These are phyloP conservation scores for Pochonia chlamydosporia DNA, from an alignment of 2,329 filamentous ascomycete species.

Conservation along the genomic window DNA sequence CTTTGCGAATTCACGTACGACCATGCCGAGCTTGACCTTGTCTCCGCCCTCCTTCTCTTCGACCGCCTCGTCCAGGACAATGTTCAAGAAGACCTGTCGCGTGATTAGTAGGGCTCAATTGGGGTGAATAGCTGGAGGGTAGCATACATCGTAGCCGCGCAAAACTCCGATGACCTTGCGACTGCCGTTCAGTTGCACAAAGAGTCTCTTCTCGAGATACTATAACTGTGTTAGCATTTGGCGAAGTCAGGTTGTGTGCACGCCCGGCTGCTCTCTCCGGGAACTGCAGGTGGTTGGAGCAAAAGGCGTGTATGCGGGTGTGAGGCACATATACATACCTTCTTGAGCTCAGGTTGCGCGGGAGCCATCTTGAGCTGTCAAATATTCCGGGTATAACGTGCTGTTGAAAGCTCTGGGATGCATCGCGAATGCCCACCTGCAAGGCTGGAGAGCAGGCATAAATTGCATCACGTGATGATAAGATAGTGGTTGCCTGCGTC, in stretches of 20 bases:
- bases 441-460: conserved; percentile 17
- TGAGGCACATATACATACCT: conserved; percentile 49
- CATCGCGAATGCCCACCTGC: conserved; percentile 23
- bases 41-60: conserved; percentile 91
- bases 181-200: conserved; percentile 95
- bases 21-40: conserved; percentile 87
- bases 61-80: conserved; percentile 93
- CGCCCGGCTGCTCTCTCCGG: not conserved
- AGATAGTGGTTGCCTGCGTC: conserved; percentile 25
- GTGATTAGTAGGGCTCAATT: not conserved
- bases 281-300: not conserved
- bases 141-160: conserved; percentile 86
- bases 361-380: conserved; percentile 73
- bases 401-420: conserved; percentile 14
- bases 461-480: conserved; percentile 43
- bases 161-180: conserved; percentile 94
- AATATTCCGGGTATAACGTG: not conserved
- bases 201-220: conserved; percentile 99
- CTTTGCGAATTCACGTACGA: conserved; percentile 51
- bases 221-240: conserved; percentile 34
- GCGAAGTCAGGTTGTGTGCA: not conserved
- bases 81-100: conserved; percentile 87
- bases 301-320: not conserved
- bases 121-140: not conserved
- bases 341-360: conserved; percentile 98